Evolutionary conservation across 352 stramenopile species (phyloP).

Genomic region (Globisporangium spiculum): DNA sequence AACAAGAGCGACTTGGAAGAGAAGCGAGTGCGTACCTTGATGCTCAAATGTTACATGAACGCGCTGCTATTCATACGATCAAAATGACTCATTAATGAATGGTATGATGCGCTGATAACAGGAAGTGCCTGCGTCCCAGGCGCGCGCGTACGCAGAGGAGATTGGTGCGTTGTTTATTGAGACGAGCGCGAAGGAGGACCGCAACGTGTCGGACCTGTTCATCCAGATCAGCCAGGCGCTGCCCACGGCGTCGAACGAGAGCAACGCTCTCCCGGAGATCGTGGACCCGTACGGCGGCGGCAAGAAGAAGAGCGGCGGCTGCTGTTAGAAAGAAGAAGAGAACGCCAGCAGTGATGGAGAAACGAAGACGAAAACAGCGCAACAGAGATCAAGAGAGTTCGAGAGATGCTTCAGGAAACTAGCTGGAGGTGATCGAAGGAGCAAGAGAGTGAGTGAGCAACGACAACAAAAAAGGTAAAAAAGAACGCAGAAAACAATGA

Average conservation of each 20-base stretch:
- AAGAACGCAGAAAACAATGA: neutral
- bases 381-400: neutral
- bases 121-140: slow-evolving; percentile 85
- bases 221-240: slow-evolving; percentile 86
- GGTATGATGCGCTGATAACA: slow-evolving; percentile 13
- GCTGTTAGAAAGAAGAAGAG: slow-evolving; percentile 42
- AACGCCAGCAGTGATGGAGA: neutral
- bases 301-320: slow-evolving; percentile 83
- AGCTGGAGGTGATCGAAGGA: neutral
- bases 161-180: slow-evolving; percentile 92
- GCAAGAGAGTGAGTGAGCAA: too few relatives aligned
- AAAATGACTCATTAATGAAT: neutral
- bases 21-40: slow-evolving; percentile 52
- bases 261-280: slow-evolving; percentile 82
- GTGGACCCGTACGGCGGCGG: slow-evolving; percentile 80
- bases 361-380: slow-evolving; percentile 1
- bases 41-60: neutral
- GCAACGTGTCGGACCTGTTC: slow-evolving; percentile 93
- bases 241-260: slow-evolving; percentile 65
- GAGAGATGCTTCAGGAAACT: too few relatives aligned
- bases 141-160: slow-evolving; percentile 90
- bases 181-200: slow-evolving; percentile 94
- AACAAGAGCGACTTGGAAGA: slow-evolving; percentile 94
- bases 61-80: neutral
- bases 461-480: neutral